phyloP scores from a whole-genome alignment of 352 stramenopile species.

The Phytophthora crassamura region DNA sequence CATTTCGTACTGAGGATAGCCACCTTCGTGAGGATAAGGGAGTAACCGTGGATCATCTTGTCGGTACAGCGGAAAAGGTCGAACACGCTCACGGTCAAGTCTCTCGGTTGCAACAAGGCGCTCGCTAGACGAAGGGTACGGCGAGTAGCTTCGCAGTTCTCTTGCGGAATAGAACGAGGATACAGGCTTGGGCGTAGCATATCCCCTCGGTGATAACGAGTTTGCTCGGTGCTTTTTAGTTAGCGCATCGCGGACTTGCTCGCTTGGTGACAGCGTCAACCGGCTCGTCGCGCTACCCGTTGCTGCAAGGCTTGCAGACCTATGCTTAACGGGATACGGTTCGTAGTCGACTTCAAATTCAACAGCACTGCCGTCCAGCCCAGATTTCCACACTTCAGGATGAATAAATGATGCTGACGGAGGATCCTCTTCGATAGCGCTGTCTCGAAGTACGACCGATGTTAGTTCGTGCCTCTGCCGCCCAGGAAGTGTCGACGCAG shows the following conservation, averaged over 20 bases:
- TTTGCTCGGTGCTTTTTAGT: slow-evolving; percentile 43
- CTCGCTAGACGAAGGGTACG: slow-evolving; percentile 31
- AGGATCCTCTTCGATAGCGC: slow-evolving; percentile 21
- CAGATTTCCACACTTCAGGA: slow-evolving; percentile 23
- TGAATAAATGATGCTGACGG: slow-evolving; percentile 17
- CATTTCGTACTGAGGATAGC: slow-evolving; percentile 21
- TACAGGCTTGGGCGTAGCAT: not conserved
- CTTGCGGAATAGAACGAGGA: slow-evolving; percentile 45
- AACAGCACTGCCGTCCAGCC: not conserved
- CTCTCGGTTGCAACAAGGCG: slow-evolving; percentile 44
- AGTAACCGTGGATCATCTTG: slow-evolving; percentile 15
- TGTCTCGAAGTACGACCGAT: slow-evolving; percentile 16
- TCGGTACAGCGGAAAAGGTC: slow-evolving; percentile 20
- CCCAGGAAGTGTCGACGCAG: slow-evolving; percentile 51
- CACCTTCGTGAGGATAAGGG: slow-evolving; percentile 15
- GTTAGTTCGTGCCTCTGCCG: slow-evolving; percentile 23
- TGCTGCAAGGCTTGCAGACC: slow-evolving; percentile 13
- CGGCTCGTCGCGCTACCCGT: slow-evolving; percentile 27
- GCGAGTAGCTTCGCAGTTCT: slow-evolving; percentile 31
- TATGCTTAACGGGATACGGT: slow-evolving; percentile 20
- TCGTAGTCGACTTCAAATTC: slow-evolving; percentile 20
- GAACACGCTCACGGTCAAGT: slow-evolving; percentile 36
- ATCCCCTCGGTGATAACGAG: slow-evolving; percentile 22
- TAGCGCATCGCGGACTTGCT: slow-evolving; percentile 61
- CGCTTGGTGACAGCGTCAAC: slow-evolving; percentile 55